Conservation (phyloP, 2,329 filamentous ascomycete genomes). For the Sclerotinia trifoliorum region DNA sequence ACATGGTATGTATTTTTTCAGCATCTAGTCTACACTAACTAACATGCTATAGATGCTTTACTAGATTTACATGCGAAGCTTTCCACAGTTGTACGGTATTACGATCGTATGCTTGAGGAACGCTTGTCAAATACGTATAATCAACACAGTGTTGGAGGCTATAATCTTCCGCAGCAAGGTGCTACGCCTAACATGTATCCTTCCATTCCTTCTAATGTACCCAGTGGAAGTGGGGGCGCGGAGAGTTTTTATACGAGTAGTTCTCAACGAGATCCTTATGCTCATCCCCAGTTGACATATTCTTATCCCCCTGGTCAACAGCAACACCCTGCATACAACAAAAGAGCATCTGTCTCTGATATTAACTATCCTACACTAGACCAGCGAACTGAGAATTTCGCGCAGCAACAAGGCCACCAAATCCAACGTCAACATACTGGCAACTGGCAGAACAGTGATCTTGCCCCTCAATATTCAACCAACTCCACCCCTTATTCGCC, state of each 20-base stretch:
- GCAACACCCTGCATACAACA: conserved; percentile 43
- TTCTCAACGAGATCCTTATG: conserved; percentile 50
- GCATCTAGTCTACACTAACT: neutral
- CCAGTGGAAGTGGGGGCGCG: conserved; percentile 51
- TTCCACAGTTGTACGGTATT: conserved; percentile 93
- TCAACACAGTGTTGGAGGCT: conserved; percentile 70
- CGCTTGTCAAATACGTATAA: conserved; percentile 89
- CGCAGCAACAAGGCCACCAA: conserved; percentile 46
- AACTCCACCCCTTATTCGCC: conserved; percentile 28
- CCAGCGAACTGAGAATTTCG: conserved; percentile 31
- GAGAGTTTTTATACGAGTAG: conserved; percentile 83
- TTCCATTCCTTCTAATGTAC: conserved; percentile 57
- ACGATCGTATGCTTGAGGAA: conserved; percentile 97
- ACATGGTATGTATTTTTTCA: conserved; percentile 62
- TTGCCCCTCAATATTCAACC: conserved; percentile 28
- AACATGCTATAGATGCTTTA: conserved; percentile 68
- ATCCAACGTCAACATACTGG: conserved; percentile 48
- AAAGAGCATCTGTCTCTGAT: conserved; percentile 31
- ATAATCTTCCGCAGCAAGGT: conserved; percentile 52
- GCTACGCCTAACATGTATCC: conserved; percentile 67
- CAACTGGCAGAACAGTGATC: conserved; percentile 48
- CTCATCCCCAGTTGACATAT: conserved; percentile 52
- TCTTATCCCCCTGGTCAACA: conserved; percentile 48
- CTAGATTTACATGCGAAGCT: conserved; percentile 93
- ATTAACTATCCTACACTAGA: conserved; percentile 31